These are phyloP conservation scores for Bryoerythrophyllum caledonicum DNA, from an alignment of 225 moss, liverwort and hornwort genomes.

Conservation along the genomic window DNA sequence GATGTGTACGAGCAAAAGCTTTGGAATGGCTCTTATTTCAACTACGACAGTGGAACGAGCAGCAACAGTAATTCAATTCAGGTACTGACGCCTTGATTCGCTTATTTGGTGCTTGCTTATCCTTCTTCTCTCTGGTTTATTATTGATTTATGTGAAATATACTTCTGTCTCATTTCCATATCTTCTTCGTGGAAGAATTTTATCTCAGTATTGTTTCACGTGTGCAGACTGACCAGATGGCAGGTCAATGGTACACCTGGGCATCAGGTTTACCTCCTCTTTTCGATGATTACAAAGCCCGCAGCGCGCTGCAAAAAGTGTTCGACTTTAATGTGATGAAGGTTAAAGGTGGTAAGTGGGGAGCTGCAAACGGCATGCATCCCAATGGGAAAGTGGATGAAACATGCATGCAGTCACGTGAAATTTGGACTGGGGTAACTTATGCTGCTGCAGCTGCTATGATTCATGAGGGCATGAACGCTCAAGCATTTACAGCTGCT, in stretches of 20 bases:
- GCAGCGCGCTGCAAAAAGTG: conserved; percentile 85
- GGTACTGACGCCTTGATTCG: conserved; percentile 24
- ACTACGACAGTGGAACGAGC: conserved; percentile 82
- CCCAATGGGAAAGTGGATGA: conserved; percentile 91
- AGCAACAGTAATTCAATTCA: conserved; percentile 92
- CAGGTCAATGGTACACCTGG: conserved; percentile 99
- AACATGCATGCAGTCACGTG: conserved; percentile 96
- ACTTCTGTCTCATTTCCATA: neutral
- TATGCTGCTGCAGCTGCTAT: conserved; percentile 88
- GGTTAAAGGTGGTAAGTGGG: conserved; percentile 79
- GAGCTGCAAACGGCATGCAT: conserved; percentile 97
- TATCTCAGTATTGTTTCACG: conserved; percentile 2
- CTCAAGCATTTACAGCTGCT: conserved; percentile 88
- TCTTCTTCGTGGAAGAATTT: neutral
- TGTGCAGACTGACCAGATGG: conserved; percentile 88
- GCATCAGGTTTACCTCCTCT: conserved; percentile 93
- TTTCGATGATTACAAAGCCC: conserved; percentile 90
- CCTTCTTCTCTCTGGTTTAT: neutral
- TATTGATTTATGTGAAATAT: neutral
- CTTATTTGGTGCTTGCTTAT: conserved; percentile 11
- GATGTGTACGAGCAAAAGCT: conserved; percentile 73
- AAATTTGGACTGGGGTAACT: conserved; percentile 97
- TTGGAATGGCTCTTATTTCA: conserved; percentile 97
- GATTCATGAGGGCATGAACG: conserved; percentile 94
- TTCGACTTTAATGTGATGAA: conserved; percentile 98